A percentile compares a stretch with the other conserved stretches of the same genome.
phyloP scores from a whole-genome alignment of 768 basidiomycete genomes.

The Suillus decipiens region DNA sequence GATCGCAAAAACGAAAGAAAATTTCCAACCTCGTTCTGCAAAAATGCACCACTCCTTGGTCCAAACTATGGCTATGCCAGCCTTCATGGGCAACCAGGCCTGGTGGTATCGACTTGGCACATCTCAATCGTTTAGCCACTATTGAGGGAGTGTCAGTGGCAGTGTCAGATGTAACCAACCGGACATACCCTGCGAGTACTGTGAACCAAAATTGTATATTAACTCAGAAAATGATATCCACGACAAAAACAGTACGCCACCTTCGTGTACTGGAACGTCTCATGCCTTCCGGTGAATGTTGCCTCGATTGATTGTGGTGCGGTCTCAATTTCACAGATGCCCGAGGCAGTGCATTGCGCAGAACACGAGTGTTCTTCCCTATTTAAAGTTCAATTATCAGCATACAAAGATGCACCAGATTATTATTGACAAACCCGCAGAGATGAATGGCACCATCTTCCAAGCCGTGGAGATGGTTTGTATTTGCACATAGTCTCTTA shows the following conservation, averaged over 20 bases:
- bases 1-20: not conserved
- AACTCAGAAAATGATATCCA: not conserved
- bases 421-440: conserved; percentile 47
- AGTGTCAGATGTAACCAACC: not conserved
- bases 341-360: conserved; percentile 42
- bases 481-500: conserved; percentile 48
- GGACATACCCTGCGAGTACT: conserved; percentile 56
- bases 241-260: conserved; percentile 27
- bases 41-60: conserved; percentile 51
- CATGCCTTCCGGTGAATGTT: conserved; percentile 59
- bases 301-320: conserved; percentile 60
- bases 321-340: conserved; percentile 61
- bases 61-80: conserved; percentile 48
- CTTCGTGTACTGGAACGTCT: conserved; percentile 68
- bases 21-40: conserved; percentile 48
- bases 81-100: conserved; percentile 47
- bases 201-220: not conserved
- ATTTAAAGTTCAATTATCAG: not conserved
- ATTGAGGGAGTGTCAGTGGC: not conserved
- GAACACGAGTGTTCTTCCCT: conserved; percentile 57
- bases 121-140: conserved; percentile 55
- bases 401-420: conserved; percentile 11
- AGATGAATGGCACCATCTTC: conserved; percentile 44
- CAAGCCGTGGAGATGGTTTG: conserved; percentile 56
- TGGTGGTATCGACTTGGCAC: conserved; percentile 47